phyloP scores from a whole-genome alignment of 345 rosid genomes.

The Clausena lansium region DNA sequence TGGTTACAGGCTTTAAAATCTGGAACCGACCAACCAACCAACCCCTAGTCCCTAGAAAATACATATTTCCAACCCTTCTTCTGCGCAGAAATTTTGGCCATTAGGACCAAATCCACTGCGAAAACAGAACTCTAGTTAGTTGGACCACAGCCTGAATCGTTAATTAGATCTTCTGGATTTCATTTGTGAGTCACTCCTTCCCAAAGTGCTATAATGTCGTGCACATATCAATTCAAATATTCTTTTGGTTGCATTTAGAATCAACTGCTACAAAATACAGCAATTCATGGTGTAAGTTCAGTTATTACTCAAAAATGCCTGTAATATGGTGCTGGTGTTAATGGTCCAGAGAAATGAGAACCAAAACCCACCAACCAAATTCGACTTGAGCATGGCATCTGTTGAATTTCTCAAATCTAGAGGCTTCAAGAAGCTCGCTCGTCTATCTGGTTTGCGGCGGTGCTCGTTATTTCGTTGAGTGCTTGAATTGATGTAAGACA shows the following conservation, averaged over 20 bases:
- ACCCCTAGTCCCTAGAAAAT: background rate
- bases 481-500: no score
- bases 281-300: background rate
- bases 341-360: background rate
- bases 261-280: background rate
- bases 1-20: constrained; percentile 52
- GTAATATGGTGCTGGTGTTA: background rate
- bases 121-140: background rate
- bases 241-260: background rate
- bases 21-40: constrained; percentile 8
- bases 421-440: no score
- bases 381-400: no score
- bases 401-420: no score
- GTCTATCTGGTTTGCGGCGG: no score
- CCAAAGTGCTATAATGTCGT: background rate
- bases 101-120: background rate
- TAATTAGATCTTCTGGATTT: background rate
- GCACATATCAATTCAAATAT: background rate
- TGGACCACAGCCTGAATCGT: constrained; percentile 10
- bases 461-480: no score
- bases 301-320: background rate
- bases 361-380: background rate
- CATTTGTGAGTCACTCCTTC: background rate
- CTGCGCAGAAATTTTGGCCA: constrained; percentile 16
- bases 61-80: constrained; percentile 9